Percentiles rank a stretch among this genome's conserved stretches.
Evolutionary conservation across 2,329 filamentous ascomycete species (phyloP).

Genomic region (Xylariaceae sp.): DNA sequence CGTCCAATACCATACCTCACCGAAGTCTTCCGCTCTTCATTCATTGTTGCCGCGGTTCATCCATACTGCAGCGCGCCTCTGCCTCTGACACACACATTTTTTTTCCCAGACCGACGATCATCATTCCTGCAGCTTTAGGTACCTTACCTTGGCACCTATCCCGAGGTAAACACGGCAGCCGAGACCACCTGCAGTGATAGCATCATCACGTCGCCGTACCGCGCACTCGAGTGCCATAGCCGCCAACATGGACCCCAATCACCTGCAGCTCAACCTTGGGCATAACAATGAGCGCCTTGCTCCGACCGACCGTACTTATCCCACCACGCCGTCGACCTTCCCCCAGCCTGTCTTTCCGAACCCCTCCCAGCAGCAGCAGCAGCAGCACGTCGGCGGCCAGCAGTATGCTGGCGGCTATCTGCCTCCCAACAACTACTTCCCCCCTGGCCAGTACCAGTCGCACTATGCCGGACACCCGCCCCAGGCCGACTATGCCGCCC

Average conservation of each 20-base stretch:
- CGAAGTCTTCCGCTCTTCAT: too few species aligned
- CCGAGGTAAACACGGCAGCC: too few species aligned
- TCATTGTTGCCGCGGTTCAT: too few species aligned
- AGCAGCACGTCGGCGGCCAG: constrained; percentile 42
- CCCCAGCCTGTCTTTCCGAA: constrained; percentile 72
- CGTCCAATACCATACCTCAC: too few species aligned
- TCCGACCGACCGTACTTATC: constrained; percentile 62
- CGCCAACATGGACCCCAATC: constrained; percentile 44
- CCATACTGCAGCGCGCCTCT: too few species aligned
- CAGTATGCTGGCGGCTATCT: constrained; percentile 40
- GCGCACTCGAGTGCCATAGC: neutral
- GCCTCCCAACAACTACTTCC: constrained; percentile 50
- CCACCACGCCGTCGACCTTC: constrained; percentile 90
- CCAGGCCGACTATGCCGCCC: constrained; percentile 21
- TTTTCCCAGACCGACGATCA: too few species aligned
- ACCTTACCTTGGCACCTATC: too few species aligned
- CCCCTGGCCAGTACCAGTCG: constrained; percentile 49
- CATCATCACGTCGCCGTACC: neutral
- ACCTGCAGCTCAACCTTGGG: constrained; percentile 59
- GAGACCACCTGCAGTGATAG: neutral
- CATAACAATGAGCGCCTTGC: constrained; percentile 58
- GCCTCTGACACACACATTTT: too few species aligned
- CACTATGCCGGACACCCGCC: constrained; percentile 25
- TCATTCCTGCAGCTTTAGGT: too few species aligned
- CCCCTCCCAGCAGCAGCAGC: constrained; percentile 32